Evolutionary conservation across 2,329 filamentous ascomycete genomes (phyloP).

Genomic region (Pochonia chlamydosporia): DNA sequence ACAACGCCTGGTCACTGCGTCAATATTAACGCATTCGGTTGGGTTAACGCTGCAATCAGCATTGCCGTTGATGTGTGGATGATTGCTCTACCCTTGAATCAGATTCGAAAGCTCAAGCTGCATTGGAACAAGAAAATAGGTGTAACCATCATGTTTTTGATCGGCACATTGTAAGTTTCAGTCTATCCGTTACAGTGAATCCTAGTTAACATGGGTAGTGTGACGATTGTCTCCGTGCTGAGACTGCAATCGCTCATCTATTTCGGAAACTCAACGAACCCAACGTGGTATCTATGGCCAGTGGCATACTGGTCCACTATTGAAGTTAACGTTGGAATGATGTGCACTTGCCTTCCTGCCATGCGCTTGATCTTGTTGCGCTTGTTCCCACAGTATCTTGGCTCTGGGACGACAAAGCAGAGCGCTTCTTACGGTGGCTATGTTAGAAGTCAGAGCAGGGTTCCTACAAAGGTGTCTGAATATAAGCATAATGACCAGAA

Average conservation of each 20-base stretch:
- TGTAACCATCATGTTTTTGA: not conserved
- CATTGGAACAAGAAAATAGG: conserved; percentile 2
- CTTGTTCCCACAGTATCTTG: not conserved
- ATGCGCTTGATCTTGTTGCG: not conserved
- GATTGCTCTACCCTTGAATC: not conserved
- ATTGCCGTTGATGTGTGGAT: conserved; percentile 1
- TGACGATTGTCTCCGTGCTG: not conserved
- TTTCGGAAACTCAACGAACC: not conserved
- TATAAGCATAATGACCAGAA: not conserved
- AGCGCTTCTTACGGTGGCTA: not conserved
- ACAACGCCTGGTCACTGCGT: not conserved
- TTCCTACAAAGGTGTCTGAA: not conserved
- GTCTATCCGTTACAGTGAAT: not conserved
- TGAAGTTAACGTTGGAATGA: no score
- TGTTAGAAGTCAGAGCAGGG: not conserved
- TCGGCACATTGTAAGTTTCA: not conserved
- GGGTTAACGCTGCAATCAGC: not conserved
- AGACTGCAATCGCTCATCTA: conserved; percentile 2
- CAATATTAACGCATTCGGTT: conserved; percentile 1
- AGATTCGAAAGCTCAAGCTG: not conserved
- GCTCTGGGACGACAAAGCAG: not conserved
- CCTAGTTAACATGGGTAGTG: not conserved
- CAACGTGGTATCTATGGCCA: conserved; percentile 2
- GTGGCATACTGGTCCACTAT: conserved; percentile 2
- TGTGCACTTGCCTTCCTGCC: not conserved